phyloP scores from a whole-genome alignment of 805 yeast genomes.

The Vanderwaltozyma tropicalis region DNA sequence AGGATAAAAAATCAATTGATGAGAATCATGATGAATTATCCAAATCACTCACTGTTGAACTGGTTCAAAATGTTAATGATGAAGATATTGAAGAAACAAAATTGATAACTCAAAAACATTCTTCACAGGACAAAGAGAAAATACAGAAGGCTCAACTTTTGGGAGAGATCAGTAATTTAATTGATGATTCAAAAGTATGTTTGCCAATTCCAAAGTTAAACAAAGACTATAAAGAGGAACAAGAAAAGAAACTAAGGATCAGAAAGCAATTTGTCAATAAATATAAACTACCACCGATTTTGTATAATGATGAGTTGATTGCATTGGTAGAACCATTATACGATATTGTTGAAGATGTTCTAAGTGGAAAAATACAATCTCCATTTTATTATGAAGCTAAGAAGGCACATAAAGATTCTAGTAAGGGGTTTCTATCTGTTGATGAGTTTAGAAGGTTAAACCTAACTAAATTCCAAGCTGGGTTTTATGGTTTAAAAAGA shows the following conservation, averaged over 20 bases:
- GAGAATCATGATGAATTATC: not conserved
- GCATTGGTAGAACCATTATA: slow-evolving; percentile 26
- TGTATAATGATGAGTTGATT: slow-evolving; percentile 26
- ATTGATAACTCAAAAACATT: not conserved
- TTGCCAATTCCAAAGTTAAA: not conserved
- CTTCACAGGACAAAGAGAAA: not conserved
- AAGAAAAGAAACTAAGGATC: not conserved
- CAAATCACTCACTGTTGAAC: not conserved
- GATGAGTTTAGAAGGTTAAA: slow-evolving; percentile 38
- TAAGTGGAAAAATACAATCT: slow-evolving; percentile 38
- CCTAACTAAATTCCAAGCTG: slow-evolving; percentile 40
- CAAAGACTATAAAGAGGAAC: not conserved
- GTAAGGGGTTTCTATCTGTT: slow-evolving; percentile 35
- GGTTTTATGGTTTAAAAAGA: slow-evolving; percentile 51
- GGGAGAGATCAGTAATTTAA: too few species aligned
- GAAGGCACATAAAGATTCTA: slow-evolving; percentile 30
- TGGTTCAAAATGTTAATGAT: not conserved
- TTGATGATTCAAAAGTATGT: not conserved
- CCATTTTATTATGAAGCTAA: slow-evolving; percentile 43
- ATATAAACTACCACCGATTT: slow-evolving; percentile 16
- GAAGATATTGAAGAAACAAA: not conserved
- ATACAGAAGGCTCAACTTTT: too few species aligned
- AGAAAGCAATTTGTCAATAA: not conserved
- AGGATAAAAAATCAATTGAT: not conserved
- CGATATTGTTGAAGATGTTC: slow-evolving; percentile 29